Evolutionary conservation across 1,284 basidiomycete species (phyloP).

Genomic region (Sutorius eximius): DNA sequence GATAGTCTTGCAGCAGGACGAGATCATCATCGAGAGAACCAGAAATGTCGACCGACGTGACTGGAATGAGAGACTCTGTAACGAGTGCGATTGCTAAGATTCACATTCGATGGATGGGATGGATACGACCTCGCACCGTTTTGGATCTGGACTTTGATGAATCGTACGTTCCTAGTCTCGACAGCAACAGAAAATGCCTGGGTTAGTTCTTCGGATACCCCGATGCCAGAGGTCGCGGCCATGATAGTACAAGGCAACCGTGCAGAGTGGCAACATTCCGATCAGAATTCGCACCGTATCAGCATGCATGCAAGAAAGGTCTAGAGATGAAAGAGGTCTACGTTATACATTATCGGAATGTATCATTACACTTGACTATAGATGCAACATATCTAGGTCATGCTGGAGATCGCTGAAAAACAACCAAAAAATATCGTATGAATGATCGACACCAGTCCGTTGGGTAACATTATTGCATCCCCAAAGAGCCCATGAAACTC

Average conservation of each 20-base stretch:
- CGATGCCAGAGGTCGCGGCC: constrained; percentile 71
- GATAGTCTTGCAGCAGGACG: constrained; percentile 49
- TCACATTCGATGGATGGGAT: constrained; percentile 20
- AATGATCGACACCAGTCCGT: constrained; percentile 12
- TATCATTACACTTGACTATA: constrained; percentile 38
- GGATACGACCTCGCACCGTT: constrained; percentile 52
- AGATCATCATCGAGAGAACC: constrained; percentile 64
- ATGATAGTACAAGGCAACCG: constrained; percentile 36
- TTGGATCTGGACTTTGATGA: constrained; percentile 71
- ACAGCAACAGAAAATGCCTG: constrained; percentile 58
- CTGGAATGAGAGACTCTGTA: constrained; percentile 66
- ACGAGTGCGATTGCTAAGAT: constrained; percentile 25
- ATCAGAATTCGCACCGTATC: background rate
- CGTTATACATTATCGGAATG: constrained; percentile 35
- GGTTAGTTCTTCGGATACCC: constrained; percentile 51
- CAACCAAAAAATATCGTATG: constrained; percentile 18
- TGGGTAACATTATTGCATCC: constrained; percentile 32
- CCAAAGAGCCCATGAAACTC: constrained; percentile 79
- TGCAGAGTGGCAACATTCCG: background rate
- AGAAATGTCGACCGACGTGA: constrained; percentile 45
- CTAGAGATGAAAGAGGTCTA: constrained; percentile 25
- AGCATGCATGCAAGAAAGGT: constrained; percentile 14
- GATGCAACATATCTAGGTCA: constrained; percentile 36
- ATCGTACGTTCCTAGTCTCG: constrained; percentile 51
- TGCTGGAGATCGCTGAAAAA: constrained; percentile 16